Conservation (phyloP, 139 green algal genomes). For the Coccomyxa sp. region DNA sequence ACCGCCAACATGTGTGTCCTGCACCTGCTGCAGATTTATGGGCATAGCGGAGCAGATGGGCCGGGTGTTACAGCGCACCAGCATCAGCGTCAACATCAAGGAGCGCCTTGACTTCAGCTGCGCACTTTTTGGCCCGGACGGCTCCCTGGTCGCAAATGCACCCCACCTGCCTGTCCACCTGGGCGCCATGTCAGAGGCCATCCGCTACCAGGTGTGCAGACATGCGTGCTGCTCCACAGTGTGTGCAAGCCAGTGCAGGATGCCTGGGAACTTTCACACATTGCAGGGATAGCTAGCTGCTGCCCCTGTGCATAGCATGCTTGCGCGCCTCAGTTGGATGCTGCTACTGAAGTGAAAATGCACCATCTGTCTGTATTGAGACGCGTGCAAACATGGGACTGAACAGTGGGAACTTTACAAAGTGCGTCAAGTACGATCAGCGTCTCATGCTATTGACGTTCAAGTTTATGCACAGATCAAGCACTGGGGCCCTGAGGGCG, state of each 20-base stretch:
- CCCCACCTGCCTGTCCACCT: constrained; percentile 97
- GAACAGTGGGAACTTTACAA: too few species aligned
- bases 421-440: neutral
- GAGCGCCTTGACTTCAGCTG: constrained; percentile 97
- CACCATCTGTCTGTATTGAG: too few species aligned
- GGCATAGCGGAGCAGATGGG: constrained; percentile 99
- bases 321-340: neutral
- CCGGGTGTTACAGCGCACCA: constrained; percentile 87
- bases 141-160: constrained; percentile 93
- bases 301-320: neutral
- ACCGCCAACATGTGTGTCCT: neutral
- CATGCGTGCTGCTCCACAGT: neutral
- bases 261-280: neutral
- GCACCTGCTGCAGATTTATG: constrained; percentile 79
- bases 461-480: constrained; percentile 1
- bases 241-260: neutral
- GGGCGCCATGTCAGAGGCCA: constrained; percentile 91
- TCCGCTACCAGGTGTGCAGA: constrained; percentile 79
- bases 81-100: constrained; percentile 97
- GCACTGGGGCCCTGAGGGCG: constrained; percentile 32
- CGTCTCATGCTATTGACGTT: neutral
- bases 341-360: too few species aligned
- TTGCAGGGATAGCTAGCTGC: neutral
- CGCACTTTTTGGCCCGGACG: constrained; percentile 84
- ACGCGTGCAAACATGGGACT: too few species aligned